A percentile compares a stretch with the other conserved stretches of the same genome.
These are phyloP conservation scores for Hibiscus tridactylites DNA, from an alignment of 345 rosid species.

Conservation along the genomic window DNA sequence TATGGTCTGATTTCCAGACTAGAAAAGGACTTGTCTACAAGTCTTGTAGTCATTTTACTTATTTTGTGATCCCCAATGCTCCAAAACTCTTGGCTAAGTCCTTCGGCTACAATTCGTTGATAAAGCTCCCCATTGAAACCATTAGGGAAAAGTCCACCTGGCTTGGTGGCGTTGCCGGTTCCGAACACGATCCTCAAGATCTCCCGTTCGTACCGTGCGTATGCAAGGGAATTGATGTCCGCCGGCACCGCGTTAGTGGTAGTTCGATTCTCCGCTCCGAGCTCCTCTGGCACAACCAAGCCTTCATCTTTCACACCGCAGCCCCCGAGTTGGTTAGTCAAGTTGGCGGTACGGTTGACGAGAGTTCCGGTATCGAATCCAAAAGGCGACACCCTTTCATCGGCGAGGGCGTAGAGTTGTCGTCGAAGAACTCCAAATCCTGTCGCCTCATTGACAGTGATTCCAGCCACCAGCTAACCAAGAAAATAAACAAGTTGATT, in stretches of 20 bases:
- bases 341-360: constrained; percentile 17
- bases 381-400: constrained; percentile 24
- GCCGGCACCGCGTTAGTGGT: constrained; percentile 31
- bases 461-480: background rate
- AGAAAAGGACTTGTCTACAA: too few relatives aligned
- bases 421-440: background rate
- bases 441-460: background rate
- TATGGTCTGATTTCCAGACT: too few relatives aligned
- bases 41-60: too few relatives aligned
- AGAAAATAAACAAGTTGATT: background rate
- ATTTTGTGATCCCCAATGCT: too few relatives aligned
- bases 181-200: constrained; percentile 32
- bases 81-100: background rate
- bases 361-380: constrained; percentile 27
- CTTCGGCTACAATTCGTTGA: background rate
- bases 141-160: constrained; percentile 28
- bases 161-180: constrained; percentile 22
- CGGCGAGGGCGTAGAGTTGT: background rate
- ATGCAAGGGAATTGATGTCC: constrained; percentile 22
- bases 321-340: constrained; percentile 29
- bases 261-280: constrained; percentile 33
- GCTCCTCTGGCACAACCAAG: constrained; percentile 24
- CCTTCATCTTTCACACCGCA: constrained; percentile 54
- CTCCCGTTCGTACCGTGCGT: constrained; percentile 25
- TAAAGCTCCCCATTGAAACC: constrained; percentile 13